Base-by-base conservation (phyloP, 1,284 basidiomycete species). In the Trametes polyzona region DNA sequence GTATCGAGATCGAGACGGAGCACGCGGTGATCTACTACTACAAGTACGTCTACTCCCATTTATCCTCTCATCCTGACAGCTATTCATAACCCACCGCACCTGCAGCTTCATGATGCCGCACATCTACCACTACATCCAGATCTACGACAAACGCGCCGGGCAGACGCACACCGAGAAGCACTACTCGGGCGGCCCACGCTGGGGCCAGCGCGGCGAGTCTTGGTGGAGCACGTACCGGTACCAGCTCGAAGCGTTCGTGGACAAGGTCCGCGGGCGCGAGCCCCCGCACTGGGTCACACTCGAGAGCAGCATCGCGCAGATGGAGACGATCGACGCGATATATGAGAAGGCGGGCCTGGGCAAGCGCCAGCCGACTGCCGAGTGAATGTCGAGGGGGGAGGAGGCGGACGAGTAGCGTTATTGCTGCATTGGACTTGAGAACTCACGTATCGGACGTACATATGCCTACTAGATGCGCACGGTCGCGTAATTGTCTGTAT, bases 181-280 rank as follows among this genome's bases (percentile, higher is more conserved):
- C 55, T 62, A 65, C 60, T 47, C 51, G 17, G 60, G 60, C 57
- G 75, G 66, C 39, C 76, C 77, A 57, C 67, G 69, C 40, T 72
- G 76, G 30, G 74, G 72, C 14, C 74, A 75, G 10, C 51, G 60
- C 56, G 82, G 80, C 11, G 77, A 83, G 65, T 73, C 74, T 5
- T 83, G 82, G 78, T 85, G 83, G 83, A 56, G 58, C 58, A 76
- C 73, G 29, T 86, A 84, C 68, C 74, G 83, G 19, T 83, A 83
- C 61, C 82, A 85, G 67, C 71, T 87, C 32, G 83, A 84, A 68
- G 82, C 79, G 10, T 82, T 86, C 57, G 78, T 86, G 17, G 81
- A 85, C 67, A 74, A 75, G 56, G 58, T 86, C 10, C 76, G 77
- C 47, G 82, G 81, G n/a, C 74, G 82, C 37, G 70, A 72, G 32